Conservation (phyloP, 2,329 filamentous ascomycete species). For the Exserohilum rostratum region DNA sequence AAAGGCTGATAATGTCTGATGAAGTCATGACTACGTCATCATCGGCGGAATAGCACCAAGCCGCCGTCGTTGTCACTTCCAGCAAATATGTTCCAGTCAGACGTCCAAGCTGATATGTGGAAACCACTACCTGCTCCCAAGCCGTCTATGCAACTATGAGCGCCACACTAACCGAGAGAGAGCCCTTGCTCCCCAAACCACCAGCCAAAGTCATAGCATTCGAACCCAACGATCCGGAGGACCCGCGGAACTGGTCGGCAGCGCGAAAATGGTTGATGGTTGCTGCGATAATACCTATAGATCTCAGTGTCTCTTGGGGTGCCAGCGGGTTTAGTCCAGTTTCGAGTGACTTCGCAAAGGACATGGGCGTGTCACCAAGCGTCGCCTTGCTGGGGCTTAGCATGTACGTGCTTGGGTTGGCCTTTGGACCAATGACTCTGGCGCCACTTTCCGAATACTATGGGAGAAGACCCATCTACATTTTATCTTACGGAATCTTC, state of each 20-base stretch:
- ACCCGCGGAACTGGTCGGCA: constrained; percentile 45
- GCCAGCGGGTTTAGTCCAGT: constrained; percentile 57
- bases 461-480: constrained; percentile 53
- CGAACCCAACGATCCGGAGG: constrained; percentile 28
- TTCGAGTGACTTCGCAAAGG: constrained; percentile 49
- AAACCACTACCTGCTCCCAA: not conserved
- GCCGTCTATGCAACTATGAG: constrained; percentile 1
- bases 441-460: constrained; percentile 49
- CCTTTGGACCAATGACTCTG: constrained; percentile 49
- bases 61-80: not conserved
- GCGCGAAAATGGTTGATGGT: constrained; percentile 46
- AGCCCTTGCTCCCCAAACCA: constrained; percentile 14
- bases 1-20: not conserved
- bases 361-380: constrained; percentile 50
- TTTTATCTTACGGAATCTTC: constrained; percentile 52
- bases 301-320: constrained; percentile 50
- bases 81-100: not conserved
- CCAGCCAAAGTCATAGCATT: constrained; percentile 23
- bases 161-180: constrained; percentile 3
- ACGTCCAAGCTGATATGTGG: not conserved
- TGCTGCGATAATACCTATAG: constrained; percentile 44
- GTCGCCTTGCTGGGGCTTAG: constrained; percentile 54
- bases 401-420: constrained; percentile 56
- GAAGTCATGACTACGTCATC: not conserved
- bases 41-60: not conserved